Conservation (phyloP, 2,329 filamentous ascomycete genomes). For the Xylogone sp. region DNA sequence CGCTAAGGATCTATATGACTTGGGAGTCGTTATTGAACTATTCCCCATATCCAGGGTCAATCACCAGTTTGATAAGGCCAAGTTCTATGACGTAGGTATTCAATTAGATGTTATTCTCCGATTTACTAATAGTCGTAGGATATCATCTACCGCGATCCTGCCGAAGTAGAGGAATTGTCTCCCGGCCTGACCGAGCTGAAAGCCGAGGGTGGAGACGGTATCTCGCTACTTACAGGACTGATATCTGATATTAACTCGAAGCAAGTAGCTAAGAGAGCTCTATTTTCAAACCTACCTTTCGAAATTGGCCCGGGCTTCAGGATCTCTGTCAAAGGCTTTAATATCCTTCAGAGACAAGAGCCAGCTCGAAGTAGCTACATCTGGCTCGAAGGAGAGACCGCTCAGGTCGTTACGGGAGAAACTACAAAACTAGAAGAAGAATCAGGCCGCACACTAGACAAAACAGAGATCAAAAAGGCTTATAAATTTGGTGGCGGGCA, state of each 20-base stretch:
- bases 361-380: conserved; percentile 82
- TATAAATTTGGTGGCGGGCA: conserved; percentile 95
- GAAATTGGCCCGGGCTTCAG: conserved; percentile 80
- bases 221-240: conserved; percentile 74
- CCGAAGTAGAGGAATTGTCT: conserved; percentile 63
- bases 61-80: conserved; percentile 71
- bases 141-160: conserved; percentile 80
- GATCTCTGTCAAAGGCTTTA: conserved; percentile 92
- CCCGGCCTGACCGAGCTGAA: conserved; percentile 53
- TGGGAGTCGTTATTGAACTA: conserved; percentile 86
- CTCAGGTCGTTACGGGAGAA: conserved; percentile 72
- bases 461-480: conserved; percentile 79
- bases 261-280: conserved; percentile 76
- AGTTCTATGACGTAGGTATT: conserved; percentile 79
- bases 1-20: conserved; percentile 91
- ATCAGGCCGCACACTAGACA: conserved; percentile 71
- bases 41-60: conserved; percentile 78
- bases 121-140: conserved; percentile 51
- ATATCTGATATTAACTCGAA: conserved; percentile 88
- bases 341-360: conserved; percentile 78
- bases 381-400: conserved; percentile 80
- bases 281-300: conserved; percentile 83
- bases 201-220: conserved; percentile 66
- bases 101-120: neutral
- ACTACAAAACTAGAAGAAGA: conserved; percentile 76